Conservation (phyloP, 164 flowering plant species). For the Platanus orientalis region DNA sequence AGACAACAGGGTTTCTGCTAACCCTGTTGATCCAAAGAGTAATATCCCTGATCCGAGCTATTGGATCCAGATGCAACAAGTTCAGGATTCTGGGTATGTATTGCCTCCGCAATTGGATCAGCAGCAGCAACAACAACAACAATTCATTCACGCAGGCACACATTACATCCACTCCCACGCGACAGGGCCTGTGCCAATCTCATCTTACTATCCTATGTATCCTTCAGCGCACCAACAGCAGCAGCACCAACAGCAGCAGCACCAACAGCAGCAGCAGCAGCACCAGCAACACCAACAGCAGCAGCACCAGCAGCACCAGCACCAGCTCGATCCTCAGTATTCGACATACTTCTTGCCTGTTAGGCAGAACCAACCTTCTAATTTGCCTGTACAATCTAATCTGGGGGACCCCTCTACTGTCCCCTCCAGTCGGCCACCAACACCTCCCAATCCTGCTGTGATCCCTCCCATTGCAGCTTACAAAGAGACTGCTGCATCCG, state of each 20-base stretch:
- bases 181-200: constrained; percentile 45
- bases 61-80: no score
- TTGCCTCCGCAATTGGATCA: no score
- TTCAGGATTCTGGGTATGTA: no score
- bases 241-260: constrained; percentile 41
- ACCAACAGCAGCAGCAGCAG: no score
- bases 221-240: constrained; percentile 44
- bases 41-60: no score
- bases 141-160: constrained; percentile 50
- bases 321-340: constrained; percentile 54
- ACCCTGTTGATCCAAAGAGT: constrained; percentile 42
- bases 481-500: constrained; percentile 16
- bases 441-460: constrained; percentile 38
- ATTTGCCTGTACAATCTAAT: constrained; percentile 40
- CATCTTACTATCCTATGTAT: constrained; percentile 63
- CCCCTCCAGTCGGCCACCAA: constrained; percentile 47
- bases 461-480: constrained; percentile 33
- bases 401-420: constrained; percentile 34
- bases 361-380: constrained; percentile 57
- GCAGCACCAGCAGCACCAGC: no score
- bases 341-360: constrained; percentile 56
- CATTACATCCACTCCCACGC: constrained; percentile 66
- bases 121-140: constrained; percentile 28
- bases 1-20: constrained; percentile 32
- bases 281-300: no score